Base-by-base conservation (phyloP, 2,329 filamentous ascomycete species). In the Fusarium albidum region DNA sequence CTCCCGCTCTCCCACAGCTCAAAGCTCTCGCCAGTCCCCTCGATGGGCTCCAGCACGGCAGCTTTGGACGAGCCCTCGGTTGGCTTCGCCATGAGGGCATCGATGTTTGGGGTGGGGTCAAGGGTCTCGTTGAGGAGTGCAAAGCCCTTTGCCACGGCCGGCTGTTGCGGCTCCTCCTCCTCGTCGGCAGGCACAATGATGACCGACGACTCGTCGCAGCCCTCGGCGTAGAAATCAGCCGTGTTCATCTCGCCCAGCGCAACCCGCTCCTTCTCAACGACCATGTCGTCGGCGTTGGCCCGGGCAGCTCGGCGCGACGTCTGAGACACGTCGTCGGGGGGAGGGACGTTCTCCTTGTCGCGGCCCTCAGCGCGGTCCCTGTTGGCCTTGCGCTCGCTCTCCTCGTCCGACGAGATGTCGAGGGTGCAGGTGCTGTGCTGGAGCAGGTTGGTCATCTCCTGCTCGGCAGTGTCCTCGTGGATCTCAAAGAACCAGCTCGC, bases 341-440 rank as follows among this genome's bases (percentile, higher is more conserved):
- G 94, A 5, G 94, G 90, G 14, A 96, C 86, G 69, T 99, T 99
- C 78, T 99, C 94, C 79, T 99, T 99, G 68, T 92, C 90, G 27
- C 85, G 81, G 38, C 84, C 82, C 61, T 90, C 83, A 27, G 79
- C 79, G 63, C 79, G 71, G 69, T 80, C 82, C 61, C 74, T 74
- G 43, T 67, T 76, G 35, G 81, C 74, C 68, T 83, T 83, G 42
- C 77, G 80, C 67, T 83, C 81, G 25, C 76, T 82, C 73, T 93
- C 90, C 71, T 96, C 93, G 66, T 96, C 93, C 17, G 91, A 93
- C 63, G 87, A 92, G 68, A 98, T 92, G 70, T 98, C 94, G 4
- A 98, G 82, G 1, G 89, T 87, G 59, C 89, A 88, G 8, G 94
- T 94, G 49, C 89, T 89, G 77, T 97, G 94, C 74, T 97, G 91